A percentile compares a stretch with the other conserved stretches of the same genome.
Evolutionary conservation across 1,139 yeast species (phyloP).

Genomic region (Geotrichum bryndzae): DNA sequence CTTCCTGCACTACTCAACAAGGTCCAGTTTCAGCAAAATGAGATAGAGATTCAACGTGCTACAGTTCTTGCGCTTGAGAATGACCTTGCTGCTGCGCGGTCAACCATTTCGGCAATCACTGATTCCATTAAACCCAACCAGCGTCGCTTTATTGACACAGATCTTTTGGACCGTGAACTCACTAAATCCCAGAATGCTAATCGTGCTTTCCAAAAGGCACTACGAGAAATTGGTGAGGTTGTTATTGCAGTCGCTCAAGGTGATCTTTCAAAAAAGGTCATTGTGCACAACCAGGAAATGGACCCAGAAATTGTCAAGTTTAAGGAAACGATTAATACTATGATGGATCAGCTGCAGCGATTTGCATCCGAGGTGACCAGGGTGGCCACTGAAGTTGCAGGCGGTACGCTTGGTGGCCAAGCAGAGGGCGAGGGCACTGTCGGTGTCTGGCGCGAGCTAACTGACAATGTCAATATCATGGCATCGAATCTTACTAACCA

Average conservation of each 20-base stretch:
- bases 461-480: constrained; percentile 83
- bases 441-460: constrained; percentile 79
- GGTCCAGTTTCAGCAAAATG: constrained; percentile 37
- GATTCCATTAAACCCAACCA: constrained; percentile 35
- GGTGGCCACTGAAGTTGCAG: constrained; percentile 84
- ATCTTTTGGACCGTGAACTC: constrained; percentile 39
- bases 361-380: constrained; percentile 79
- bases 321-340: constrained; percentile 73
- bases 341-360: constrained; percentile 82
- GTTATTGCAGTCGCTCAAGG: constrained; percentile 84
- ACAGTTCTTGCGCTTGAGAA: constrained; percentile 37
- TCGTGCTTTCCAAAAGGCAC: constrained; percentile 68
- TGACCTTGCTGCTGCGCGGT: constrained; percentile 36
- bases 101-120: constrained; percentile 35
- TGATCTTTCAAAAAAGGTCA: constrained; percentile 70
- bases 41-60: constrained; percentile 34
- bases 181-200: constrained; percentile 58
- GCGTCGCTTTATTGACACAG: constrained; percentile 32
- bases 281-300: constrained; percentile 62
- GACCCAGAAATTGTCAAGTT: constrained; percentile 70
- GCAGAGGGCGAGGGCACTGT: constrained; percentile 78
- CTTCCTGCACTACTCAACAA: constrained; percentile 28
- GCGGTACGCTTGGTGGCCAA: constrained; percentile 84
- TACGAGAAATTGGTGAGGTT: constrained; percentile 74
- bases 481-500: constrained; percentile 80